Base-by-base conservation (phyloP, 2,329 filamentous ascomycete species). In the Alternaria dauci region DNA sequence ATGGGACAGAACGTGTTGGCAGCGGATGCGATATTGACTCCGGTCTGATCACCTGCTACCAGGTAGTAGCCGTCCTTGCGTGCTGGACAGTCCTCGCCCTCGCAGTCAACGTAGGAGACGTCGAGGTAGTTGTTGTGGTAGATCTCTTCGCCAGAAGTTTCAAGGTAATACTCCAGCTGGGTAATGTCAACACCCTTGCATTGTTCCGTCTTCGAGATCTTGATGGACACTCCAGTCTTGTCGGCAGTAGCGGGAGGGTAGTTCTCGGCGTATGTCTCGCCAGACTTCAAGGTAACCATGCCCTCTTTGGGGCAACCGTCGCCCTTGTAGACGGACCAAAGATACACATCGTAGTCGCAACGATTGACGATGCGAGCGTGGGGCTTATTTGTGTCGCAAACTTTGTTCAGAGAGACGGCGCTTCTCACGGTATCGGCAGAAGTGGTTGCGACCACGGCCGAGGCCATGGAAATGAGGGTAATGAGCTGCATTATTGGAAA, bases 141-240 rank as follows among this genome's bases (percentile, higher is more conserved):
- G 7, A 34, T 55, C 2, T 51, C 50, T 5, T 47, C 28, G 8
- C 53, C 55, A 18, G 58, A 55, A 34, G 64, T 62, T 42, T 63
- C 36, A 46, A 74, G 65, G 62, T 68, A 78, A 73, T 80, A 80
- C 63, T 80, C 78, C 43, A 80, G 61, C 56, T 80, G 78, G 1
- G 72, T 71, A 43, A 78, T 74, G 52, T 74, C 68, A 57, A 53
- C 58, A 14, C 64, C 66, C 42, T 70, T 72, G 72, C 74, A 77
- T 30, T 71, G 9, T 11, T 69, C 26, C 6, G 57, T 62, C 66
- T 77, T 78, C n/a, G 76, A 76, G 32, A 81, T 56, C 70, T 81
- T 81, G 68, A 81, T 72, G 5, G 79, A 81, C 14, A 78, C 67
- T 58, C 78, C 79, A 8, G 61, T 61, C 16, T 55, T 60, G 36